Conservation (phyloP, 2,329 filamentous ascomycete species). For the Pestalotiopsis sp. region DNA sequence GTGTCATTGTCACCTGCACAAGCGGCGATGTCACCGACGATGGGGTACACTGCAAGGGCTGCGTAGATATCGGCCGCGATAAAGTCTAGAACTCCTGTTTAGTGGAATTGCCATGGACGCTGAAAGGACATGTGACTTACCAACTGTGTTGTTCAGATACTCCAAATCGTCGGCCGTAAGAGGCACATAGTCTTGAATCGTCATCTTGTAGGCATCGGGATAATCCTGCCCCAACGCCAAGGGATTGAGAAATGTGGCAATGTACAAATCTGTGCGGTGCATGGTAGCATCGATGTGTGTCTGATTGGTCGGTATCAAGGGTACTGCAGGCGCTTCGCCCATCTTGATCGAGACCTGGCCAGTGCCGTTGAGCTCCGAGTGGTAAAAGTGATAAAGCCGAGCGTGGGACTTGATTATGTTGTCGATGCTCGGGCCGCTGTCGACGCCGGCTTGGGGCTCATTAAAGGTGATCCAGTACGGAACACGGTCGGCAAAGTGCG, state of each 20-base stretch:
- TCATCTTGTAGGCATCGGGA: background rate
- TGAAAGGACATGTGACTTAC: background rate
- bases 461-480: background rate
- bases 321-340: background rate
- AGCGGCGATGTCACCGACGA: background rate
- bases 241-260: background rate
- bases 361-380: background rate
- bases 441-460: background rate
- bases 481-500: background rate
- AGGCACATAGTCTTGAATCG: background rate
- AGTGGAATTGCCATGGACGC: background rate
- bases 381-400: background rate
- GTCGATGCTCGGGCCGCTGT: background rate
- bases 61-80: background rate
- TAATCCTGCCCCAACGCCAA: background rate
- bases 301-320: background rate
- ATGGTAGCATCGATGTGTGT: background rate
- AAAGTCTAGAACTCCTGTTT: background rate
- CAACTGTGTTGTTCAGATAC: background rate
- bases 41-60: background rate
- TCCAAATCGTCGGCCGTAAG: background rate
- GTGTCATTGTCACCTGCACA: background rate
- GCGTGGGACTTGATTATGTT: background rate
- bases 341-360: background rate
- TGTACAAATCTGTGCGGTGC: background rate